A percentile compares a stretch with the other conserved stretches of the same genome.
These are phyloP conservation scores for Bretschneidera sinensis DNA, from an alignment of 345 rosid species.

Conservation along the genomic window DNA sequence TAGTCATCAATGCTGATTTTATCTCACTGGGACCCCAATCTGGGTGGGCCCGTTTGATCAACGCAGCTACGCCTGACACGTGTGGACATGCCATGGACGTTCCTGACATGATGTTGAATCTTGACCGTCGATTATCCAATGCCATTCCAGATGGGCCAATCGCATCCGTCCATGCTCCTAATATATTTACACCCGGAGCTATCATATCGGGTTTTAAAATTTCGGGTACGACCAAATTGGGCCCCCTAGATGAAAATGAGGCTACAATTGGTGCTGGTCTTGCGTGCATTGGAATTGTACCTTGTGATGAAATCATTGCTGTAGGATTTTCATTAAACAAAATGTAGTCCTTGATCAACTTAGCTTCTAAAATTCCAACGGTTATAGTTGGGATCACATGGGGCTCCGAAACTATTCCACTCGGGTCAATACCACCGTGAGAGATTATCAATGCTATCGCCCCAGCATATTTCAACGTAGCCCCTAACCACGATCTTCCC, in stretches of 20 bases:
- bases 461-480: not conserved
- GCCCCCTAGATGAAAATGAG: no score
- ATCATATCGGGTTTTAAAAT: no score
- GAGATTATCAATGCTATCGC: constrained; percentile 15
- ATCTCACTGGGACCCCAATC: no score
- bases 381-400: constrained; percentile 8
- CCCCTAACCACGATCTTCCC: constrained; percentile 3
- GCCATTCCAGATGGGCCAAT: no score
- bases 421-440: not conserved
- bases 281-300: constrained; percentile 12
- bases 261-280: no score
- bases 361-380: constrained; percentile 3
- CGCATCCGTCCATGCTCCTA: not conserved
- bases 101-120: constrained; percentile 3
- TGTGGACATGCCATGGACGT: no score
- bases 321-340: not conserved
- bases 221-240: no score
- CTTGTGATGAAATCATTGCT: constrained; percentile 11
- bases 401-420: constrained; percentile 11
- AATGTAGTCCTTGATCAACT: not conserved
- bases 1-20: no score
- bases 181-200: no score
- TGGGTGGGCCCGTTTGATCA: no score
- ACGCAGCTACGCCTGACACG: no score
- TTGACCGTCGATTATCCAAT: no score